These are phyloP conservation scores for Suillus discolor DNA, from an alignment of 768 basidiomycete species.

Conservation along the genomic window DNA sequence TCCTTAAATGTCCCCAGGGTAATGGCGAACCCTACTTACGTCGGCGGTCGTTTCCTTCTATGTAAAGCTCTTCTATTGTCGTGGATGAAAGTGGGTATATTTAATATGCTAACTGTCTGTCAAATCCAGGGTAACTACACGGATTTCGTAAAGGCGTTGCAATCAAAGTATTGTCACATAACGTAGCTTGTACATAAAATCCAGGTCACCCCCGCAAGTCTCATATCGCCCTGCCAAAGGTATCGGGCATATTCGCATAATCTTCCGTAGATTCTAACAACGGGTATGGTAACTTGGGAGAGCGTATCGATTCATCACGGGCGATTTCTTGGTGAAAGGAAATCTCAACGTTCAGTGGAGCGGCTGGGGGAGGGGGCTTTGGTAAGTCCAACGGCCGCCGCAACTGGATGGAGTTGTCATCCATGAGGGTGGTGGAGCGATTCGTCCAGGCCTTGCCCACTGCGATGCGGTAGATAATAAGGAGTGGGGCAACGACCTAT, in stretches of 20 bases:
- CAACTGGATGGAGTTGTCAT: conserved; percentile 11
- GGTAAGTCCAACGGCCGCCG: conserved; percentile 14
- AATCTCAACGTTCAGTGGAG: conserved; percentile 1
- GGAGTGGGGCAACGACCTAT: conserved; percentile 48
- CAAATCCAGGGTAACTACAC: background rate
- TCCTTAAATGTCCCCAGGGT: too few species aligned
- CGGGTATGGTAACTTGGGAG: background rate
- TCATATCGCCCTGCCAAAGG: background rate
- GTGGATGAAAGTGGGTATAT: background rate
- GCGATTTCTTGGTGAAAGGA: background rate
- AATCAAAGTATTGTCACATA: background rate
- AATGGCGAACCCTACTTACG: background rate
- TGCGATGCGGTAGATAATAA: conserved; percentile 51
- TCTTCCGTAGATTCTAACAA: background rate
- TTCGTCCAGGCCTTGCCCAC: conserved; percentile 46
- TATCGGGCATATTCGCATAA: too few species aligned
- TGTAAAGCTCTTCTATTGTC: background rate
- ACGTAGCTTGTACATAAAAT: background rate
- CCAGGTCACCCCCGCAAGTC: background rate
- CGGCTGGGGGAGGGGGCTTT: background rate
- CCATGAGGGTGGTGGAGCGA: conserved; percentile 17
- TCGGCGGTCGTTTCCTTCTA: background rate
- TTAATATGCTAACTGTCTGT: background rate
- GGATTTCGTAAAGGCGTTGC: background rate
- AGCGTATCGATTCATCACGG: background rate